A percentile compares a stretch with the other conserved stretches of the same genome.
phyloP scores from a whole-genome alignment of 2,329 filamentous ascomycete species.

The Alternaria consortialis region DNA sequence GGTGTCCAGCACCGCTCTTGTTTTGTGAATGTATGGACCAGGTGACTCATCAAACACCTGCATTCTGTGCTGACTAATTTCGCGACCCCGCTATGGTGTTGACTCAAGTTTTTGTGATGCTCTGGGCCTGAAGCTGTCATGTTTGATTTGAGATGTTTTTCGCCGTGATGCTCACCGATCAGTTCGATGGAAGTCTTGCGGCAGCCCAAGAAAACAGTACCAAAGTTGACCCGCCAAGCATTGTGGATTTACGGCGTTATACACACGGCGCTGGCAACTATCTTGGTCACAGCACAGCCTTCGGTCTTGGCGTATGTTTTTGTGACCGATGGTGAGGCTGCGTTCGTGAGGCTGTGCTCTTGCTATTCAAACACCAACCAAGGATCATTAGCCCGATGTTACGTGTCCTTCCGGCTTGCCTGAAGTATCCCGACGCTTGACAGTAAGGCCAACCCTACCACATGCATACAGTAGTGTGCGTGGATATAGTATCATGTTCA shows the following conservation, averaged over 20 bases:
- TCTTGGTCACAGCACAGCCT: neutral
- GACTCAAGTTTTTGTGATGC: neutral
- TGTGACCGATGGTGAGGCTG: slow-evolving; percentile 1
- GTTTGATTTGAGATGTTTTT: neutral
- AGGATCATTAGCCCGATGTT: slow-evolving; percentile 10
- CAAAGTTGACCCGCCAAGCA: neutral
- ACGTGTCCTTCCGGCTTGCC: slow-evolving; percentile 6
- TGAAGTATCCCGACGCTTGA: slow-evolving; percentile 1
- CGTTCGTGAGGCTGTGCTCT: slow-evolving; percentile 2
- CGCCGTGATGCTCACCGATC: neutral
- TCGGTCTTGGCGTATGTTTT: neutral
- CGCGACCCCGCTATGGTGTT: neutral
- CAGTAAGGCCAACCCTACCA: slow-evolving; percentile 4
- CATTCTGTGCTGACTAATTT: neutral
- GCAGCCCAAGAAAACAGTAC: neutral
- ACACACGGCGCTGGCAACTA: neutral
- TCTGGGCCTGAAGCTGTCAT: neutral
- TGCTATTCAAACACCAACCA: neutral
- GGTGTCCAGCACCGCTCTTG: neutral
- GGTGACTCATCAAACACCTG: slow-evolving; percentile 19
- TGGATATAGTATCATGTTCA: neutral
- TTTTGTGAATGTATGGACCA: neutral
- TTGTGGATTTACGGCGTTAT: neutral
- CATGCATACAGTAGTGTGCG: neutral
- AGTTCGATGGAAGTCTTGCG: neutral